Base-by-base conservation (phyloP, 2,329 filamentous ascomycete genomes). In the Tolypocladium sp. region DNA sequence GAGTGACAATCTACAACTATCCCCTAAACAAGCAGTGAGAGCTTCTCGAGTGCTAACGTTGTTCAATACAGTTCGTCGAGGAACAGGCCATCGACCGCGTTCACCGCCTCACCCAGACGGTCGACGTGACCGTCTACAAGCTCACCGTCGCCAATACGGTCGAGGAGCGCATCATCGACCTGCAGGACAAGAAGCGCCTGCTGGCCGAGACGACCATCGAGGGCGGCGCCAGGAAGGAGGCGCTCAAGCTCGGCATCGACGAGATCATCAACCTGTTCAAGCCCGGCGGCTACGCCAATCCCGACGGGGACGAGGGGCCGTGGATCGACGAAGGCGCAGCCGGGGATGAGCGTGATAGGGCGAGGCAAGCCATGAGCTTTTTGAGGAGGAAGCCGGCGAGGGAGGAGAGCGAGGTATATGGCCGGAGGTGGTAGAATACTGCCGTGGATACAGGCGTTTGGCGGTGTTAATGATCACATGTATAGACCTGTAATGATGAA, bases 1-100 rank as follows among this genome's bases (percentile, higher is more conserved):
- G 79, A 71, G 84, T 77, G 40, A 9, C 13, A 17, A 13, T 10
- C 22, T n/a, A n/a, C 27, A n/a, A 33, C 41, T 5, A 33, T 5
- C 7, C 30, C 49, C 20, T 15, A 3, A 13, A 7, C 2, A n/a
- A 22, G 49, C 49, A 13, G 20, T 15, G 30, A 15, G 12, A 37
- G 20, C 30, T 8, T 9, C 2, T 37, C 30, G 4, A 22, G 41
- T 59, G 4, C 59, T 64, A 57, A 64, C 63, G 38, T 51, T 58
- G 17, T 4, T 6, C 12, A 30, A 35, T 59, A n/a, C 65, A 90
- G 83, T 99, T 99, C 69, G 91, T 99, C 40, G 94, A 99, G 78
- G 94, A 99, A 73, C 94, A 99, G 79, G 94, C 94, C 55, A 99
- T 99, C 66, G 94, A 99, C 74, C 91, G 94, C 58, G 94, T 99